A percentile compares a stretch with the other conserved stretches of the same genome.
Conservation (phyloP, 2,329 filamentous ascomycete genomes). For the Aspergillus glaucus region DNA sequence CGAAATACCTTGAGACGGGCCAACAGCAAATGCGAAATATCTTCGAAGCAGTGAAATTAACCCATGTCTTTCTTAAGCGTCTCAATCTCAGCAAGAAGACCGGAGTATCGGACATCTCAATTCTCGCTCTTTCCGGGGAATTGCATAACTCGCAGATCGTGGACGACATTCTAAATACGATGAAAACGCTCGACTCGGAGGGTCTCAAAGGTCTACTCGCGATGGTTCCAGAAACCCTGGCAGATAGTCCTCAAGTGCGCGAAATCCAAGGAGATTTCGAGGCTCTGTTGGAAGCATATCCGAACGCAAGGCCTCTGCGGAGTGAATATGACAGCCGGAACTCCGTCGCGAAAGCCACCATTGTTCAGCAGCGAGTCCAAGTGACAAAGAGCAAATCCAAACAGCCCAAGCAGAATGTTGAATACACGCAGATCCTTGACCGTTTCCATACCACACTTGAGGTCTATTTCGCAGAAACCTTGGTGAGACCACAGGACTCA, state of each 20-base stretch:
- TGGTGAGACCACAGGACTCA: conserved; percentile 46
- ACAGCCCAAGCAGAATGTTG: conserved; percentile 47
- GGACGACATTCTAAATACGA: conserved; percentile 46
- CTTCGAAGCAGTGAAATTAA: conserved; percentile 26
- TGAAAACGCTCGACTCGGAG: conserved; percentile 50
- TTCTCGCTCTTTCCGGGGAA: conserved; percentile 45
- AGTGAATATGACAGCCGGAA: conserved; percentile 68
- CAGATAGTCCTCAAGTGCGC: conserved; percentile 31
- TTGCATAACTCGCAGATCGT: conserved; percentile 46
- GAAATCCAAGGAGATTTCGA: conserved; percentile 44
- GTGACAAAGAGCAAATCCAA: conserved; percentile 52
- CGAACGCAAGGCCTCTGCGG: conserved; percentile 51
- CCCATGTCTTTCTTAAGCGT: conserved; percentile 22
- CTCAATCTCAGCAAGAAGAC: conserved; percentile 25
- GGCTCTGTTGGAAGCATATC: conserved; percentile 41
- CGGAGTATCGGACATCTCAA: conserved; percentile 31
- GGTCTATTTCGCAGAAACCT: conserved; percentile 38
- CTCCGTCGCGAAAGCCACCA: conserved; percentile 49
- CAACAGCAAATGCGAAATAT: conserved; percentile 34
- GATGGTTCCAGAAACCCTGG: conserved; percentile 27
- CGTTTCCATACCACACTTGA: conserved; percentile 42
- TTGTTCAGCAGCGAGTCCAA: conserved; percentile 55
- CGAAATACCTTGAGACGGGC: conserved; percentile 33
- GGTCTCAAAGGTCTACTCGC: conserved; percentile 38
- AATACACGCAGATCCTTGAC: conserved; percentile 50